Evolutionary conservation across 2,329 filamentous ascomycete species (phyloP).

Genomic region (Pleomassaria siparia): DNA sequence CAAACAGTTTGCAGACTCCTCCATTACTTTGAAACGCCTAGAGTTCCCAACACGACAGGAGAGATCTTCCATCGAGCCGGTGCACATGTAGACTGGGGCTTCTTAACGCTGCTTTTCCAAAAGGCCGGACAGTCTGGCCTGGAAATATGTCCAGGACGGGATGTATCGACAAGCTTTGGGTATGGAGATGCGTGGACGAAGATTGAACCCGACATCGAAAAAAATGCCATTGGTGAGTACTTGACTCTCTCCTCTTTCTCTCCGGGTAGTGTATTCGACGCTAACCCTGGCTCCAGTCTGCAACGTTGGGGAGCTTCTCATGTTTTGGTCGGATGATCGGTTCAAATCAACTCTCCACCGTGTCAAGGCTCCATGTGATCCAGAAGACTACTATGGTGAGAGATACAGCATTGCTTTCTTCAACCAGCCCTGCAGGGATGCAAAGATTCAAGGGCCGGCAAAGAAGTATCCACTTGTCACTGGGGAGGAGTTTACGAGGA

Average conservation of each 20-base stretch:
- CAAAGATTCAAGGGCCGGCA: slow-evolving; percentile 60
- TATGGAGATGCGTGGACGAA: slow-evolving; percentile 65
- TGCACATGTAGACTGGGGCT: slow-evolving; percentile 65
- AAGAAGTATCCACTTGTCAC: slow-evolving; percentile 65
- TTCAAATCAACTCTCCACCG: slow-evolving; percentile 69
- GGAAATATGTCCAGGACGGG: slow-evolving; percentile 66
- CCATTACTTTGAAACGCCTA: slow-evolving; percentile 53
- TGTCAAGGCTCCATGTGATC: slow-evolving; percentile 62
- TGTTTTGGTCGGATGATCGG: slow-evolving; percentile 68
- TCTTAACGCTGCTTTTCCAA: slow-evolving; percentile 65
- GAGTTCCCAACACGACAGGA: slow-evolving; percentile 32
- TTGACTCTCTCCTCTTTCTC: background rate
- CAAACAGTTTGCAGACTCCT: slow-evolving; percentile 60
- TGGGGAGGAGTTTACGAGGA: slow-evolving; percentile 61
- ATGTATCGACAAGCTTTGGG: slow-evolving; percentile 61
- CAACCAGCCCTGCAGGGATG: slow-evolving; percentile 63
- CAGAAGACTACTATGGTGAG: slow-evolving; percentile 58
- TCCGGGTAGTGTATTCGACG: background rate
- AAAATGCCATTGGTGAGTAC: slow-evolving; percentile 20
- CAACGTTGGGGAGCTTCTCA: slow-evolving; percentile 67
- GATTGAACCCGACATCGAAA: slow-evolving; percentile 50
- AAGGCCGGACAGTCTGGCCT: slow-evolving; percentile 61
- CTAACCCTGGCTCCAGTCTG: slow-evolving; percentile 56
- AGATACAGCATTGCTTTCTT: slow-evolving; percentile 68
- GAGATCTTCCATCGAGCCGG: slow-evolving; percentile 61